Evolutionary conservation across 768 basidiomycete genomes (phyloP).

Genomic region (Lactarius hatsudake): DNA sequence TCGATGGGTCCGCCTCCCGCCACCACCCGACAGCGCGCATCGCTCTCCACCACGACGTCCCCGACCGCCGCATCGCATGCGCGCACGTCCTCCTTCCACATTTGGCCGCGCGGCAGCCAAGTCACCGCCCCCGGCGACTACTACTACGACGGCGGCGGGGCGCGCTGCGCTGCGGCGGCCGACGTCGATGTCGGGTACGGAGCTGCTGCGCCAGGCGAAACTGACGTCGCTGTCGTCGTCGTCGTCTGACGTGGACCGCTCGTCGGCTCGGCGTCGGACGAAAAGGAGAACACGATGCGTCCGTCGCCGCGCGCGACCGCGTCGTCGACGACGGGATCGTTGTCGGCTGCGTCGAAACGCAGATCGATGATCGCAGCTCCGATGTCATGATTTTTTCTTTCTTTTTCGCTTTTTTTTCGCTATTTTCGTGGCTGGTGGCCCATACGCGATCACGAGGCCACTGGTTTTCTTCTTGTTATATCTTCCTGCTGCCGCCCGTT

Average conservation of each 20-base stretch:
- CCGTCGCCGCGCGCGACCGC: neutral
- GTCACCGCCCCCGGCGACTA: slow-evolving; percentile 4
- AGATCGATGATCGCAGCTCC: slow-evolving; percentile 21
- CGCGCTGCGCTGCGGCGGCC: slow-evolving; percentile 10
- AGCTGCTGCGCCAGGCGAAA: slow-evolving; percentile 21
- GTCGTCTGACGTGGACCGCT: slow-evolving; percentile 14
- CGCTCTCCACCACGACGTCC: slow-evolving; percentile 21
- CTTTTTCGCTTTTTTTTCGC: neutral
- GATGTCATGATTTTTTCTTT: slow-evolving; percentile 15
- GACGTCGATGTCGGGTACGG: slow-evolving; percentile 23
- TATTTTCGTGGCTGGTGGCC: neutral
- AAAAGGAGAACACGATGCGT: slow-evolving; percentile 23
- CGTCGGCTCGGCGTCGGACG: slow-evolving; percentile 15
- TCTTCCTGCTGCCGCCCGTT: neutral
- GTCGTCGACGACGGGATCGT: slow-evolving; percentile 3
- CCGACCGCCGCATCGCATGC: slow-evolving; percentile 1
- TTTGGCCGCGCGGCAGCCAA: slow-evolving; percentile 21
- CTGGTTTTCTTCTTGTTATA: neutral
- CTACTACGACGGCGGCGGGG: neutral
- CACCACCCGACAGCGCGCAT: slow-evolving; percentile 11
- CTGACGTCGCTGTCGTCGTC: slow-evolving; percentile 3
- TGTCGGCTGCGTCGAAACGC: slow-evolving; percentile 19
- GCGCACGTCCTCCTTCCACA: slow-evolving; percentile 7
- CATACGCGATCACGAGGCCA: no score
- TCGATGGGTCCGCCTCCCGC: slow-evolving; percentile 21